Percentiles rank a stretch among this genome's conserved stretches.
These are phyloP conservation scores for Funneliformis caledonium DNA, from an alignment of 371 early-diverging fungal genomes.

Conservation along the genomic window DNA sequence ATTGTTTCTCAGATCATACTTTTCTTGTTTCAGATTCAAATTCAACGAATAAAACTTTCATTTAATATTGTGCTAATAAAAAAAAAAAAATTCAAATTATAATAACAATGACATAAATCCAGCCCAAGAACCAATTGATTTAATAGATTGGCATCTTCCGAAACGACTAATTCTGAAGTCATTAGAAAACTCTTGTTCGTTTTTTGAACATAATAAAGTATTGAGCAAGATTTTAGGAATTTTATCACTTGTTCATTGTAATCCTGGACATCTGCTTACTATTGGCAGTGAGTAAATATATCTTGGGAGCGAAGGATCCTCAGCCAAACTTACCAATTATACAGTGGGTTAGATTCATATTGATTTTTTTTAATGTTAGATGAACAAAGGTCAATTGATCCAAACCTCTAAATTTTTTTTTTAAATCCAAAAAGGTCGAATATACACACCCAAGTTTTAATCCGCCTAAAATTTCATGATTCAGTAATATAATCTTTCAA, in stretches of 20 bases:
- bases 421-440: slow-evolving; percentile 74
- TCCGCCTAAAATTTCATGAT: slow-evolving; percentile 57
- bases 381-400: not conserved
- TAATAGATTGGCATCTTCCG: not conserved
- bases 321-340: slow-evolving; percentile 78
- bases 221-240: slow-evolving; percentile 89
- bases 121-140: slow-evolving; percentile 60
- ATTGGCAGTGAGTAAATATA: slow-evolving; percentile 67
- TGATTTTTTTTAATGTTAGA: slow-evolving; percentile 1
- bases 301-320: slow-evolving; percentile 88
- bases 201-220: slow-evolving; percentile 56
- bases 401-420: slow-evolving; percentile 71
- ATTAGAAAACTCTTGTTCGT: slow-evolving; percentile 43
- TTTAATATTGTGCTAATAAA: not conserved
- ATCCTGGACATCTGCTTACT: slow-evolving; percentile 83
- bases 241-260: slow-evolving; percentile 90
- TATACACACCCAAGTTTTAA: slow-evolving; percentile 95
- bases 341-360: slow-evolving; percentile 22
- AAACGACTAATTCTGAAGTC: slow-evolving; percentile 43
- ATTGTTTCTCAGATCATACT: slow-evolving; percentile 91
- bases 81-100: too few species aligned
- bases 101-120: slow-evolving; percentile 52
- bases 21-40: slow-evolving; percentile 49
- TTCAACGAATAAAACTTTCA: not conserved
- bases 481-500: not conserved